Percentiles rank a stretch among this genome's conserved stretches.
Evolutionary conservation across 139 green algal species (phyloP).

Genomic region (Chlorella sp.): DNA sequence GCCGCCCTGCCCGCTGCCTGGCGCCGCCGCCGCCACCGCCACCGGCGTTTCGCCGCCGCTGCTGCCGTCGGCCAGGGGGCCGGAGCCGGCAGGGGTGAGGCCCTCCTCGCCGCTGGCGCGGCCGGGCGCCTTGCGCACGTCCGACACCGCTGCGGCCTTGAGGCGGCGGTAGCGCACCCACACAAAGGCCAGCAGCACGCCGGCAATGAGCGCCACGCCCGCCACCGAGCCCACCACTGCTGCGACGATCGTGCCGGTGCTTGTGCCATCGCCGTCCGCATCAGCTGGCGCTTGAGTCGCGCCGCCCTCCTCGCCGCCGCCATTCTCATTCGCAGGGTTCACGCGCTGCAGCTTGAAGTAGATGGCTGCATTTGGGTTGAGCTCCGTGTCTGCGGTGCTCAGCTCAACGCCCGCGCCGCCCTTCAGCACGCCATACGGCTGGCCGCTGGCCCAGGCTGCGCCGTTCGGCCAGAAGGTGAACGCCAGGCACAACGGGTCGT

Average conservation of each 20-base stretch:
- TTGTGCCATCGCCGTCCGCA: neutral
- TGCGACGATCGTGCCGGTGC: neutral
- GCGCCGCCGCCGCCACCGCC: neutral
- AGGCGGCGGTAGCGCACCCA: slow-evolving; percentile 1
- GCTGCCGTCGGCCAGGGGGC: neutral
- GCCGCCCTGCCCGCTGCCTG: neutral
- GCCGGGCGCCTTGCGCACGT: slow-evolving; percentile 1
- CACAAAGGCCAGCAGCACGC: neutral
- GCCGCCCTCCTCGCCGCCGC: neutral
- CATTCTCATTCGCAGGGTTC: neutral
- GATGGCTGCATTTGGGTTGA: slow-evolving; percentile 42
- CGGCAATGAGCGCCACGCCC: slow-evolving; percentile 2
- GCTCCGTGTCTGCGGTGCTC: slow-evolving; percentile 14
- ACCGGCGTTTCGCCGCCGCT: neutral
- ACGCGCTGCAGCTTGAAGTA: slow-evolving; percentile 36
- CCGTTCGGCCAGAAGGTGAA: slow-evolving; percentile 38
- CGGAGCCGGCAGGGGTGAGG: neutral
- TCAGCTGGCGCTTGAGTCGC: neutral
- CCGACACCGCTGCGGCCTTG: slow-evolving; percentile 6
- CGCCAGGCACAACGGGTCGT: slow-evolving; percentile 29
- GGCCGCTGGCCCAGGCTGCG: neutral
- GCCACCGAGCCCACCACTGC: slow-evolving; percentile 17
- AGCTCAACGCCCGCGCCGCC: slow-evolving; percentile 3
- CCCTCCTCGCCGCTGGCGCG: neutral
- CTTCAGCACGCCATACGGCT: slow-evolving; percentile 32